Conservation (phyloP, 164 flowering plant species). For the Platanus orientalis region DNA sequence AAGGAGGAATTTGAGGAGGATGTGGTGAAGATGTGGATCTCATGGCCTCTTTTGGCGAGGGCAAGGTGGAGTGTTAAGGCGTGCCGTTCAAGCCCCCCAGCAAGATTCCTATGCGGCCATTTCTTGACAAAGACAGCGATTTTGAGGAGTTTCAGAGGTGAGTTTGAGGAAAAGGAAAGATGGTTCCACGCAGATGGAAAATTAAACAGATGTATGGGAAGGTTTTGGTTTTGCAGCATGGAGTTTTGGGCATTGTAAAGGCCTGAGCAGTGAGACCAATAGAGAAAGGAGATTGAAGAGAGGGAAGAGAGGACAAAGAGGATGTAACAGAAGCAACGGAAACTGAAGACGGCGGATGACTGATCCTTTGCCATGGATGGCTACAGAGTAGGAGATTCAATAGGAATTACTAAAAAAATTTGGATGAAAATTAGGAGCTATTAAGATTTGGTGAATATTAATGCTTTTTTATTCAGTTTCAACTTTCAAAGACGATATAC, state of each 20-base stretch:
- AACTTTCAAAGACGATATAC: too few species aligned
- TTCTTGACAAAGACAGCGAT: constrained; percentile 66
- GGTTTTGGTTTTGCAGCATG: constrained; percentile 10
- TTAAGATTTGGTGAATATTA: too few species aligned
- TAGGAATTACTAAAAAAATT: too few species aligned
- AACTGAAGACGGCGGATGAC: constrained; percentile 7
- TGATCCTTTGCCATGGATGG: constrained; percentile 19
- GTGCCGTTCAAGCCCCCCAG: constrained; percentile 65
- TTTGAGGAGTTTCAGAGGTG: constrained; percentile 47
- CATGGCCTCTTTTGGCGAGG: constrained; percentile 31
- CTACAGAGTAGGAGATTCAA: too few species aligned
- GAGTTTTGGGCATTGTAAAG: constrained; percentile 18
- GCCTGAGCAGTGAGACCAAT: constrained; percentile 32
- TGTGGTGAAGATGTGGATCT: constrained; percentile 27
- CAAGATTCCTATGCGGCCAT: constrained; percentile 50
- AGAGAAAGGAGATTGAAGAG: constrained; percentile 23
- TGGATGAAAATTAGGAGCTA: too few species aligned
- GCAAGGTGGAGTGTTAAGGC: constrained; percentile 68
- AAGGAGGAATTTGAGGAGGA: constrained; percentile 30
- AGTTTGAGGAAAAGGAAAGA: constrained; percentile 41
- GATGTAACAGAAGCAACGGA: constrained; percentile 12
- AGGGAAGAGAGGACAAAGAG: constrained; percentile 15
- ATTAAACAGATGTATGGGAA: constrained; percentile 32
- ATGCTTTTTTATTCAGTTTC: too few species aligned
- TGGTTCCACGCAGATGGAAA: constrained; percentile 58